A percentile compares a stretch with the other conserved stretches of the same genome.
These are phyloP conservation scores for Geranium brycei DNA, from an alignment of 345 rosid genomes.

Conservation along the genomic window DNA sequence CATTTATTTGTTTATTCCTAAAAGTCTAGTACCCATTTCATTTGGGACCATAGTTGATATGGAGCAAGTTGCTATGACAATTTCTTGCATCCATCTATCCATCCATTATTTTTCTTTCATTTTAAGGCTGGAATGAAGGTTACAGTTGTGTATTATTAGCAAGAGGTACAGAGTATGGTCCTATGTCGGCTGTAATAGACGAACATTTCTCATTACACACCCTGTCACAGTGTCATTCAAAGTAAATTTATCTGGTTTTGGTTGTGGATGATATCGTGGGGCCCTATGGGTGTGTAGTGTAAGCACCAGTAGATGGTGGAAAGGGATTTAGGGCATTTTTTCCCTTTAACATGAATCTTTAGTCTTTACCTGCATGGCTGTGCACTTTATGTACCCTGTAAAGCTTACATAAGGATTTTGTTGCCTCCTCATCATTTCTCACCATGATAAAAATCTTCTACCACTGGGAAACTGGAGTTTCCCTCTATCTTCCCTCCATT, in stretches of 20 bases:
- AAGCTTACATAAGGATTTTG: slow-evolving; percentile 51
- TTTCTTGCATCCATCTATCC: background rate
- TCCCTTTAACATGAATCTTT: slow-evolving; percentile 12
- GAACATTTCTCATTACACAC: background rate
- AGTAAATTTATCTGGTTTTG: slow-evolving; percentile 5
- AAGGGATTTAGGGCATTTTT: slow-evolving; percentile 13
- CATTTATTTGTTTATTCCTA: no score
- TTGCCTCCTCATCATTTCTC: slow-evolving; percentile 22
- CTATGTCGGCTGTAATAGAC: background rate
- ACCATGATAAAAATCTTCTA: slow-evolving; percentile 9
- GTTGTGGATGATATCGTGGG: slow-evolving; percentile 7
- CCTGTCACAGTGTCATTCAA: background rate
- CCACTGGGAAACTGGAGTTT: slow-evolving; percentile 2
- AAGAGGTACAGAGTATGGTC: background rate
- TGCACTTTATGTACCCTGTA: slow-evolving; percentile 28
- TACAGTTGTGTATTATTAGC: background rate
- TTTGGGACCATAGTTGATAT: no score
- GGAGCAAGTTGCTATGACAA: background rate
- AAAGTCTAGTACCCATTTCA: no score
- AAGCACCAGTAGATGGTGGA: slow-evolving; percentile 3
- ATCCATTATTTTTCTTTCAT: background rate
- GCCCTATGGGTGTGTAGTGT: slow-evolving; percentile 2
- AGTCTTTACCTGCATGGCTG: slow-evolving; percentile 51
- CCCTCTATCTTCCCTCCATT: background rate
- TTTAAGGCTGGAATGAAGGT: background rate